A percentile compares a stretch with the other conserved stretches of the same genome.
phyloP scores from a whole-genome alignment of 768 basidiomycete genomes.

The Cyathus striatus region DNA sequence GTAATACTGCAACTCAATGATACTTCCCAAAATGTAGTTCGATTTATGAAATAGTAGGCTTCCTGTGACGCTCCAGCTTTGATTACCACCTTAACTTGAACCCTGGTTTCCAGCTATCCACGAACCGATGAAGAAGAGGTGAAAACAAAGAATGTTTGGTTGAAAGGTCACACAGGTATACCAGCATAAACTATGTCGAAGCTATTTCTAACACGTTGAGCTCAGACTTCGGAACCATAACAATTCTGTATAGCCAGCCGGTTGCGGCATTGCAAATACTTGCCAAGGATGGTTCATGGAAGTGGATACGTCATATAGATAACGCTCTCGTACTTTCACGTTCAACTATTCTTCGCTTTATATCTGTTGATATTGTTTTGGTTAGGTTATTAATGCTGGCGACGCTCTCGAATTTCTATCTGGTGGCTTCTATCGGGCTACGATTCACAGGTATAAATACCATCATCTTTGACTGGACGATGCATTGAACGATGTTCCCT shows the following conservation, averaged over 20 bases:
- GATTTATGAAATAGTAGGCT: conserved; percentile 46
- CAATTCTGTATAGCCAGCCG: conserved; percentile 45
- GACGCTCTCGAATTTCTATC: conserved; percentile 44
- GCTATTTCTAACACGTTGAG: neutral
- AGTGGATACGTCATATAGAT: conserved; percentile 41
- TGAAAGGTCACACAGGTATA: conserved; percentile 45
- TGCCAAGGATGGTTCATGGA: conserved; percentile 33
- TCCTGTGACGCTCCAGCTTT: neutral
- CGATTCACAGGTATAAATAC: conserved; percentile 31
- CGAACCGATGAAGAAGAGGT: conserved; percentile 35
- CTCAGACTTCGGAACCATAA: conserved; percentile 38
- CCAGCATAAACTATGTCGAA: neutral
- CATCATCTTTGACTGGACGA: neutral
- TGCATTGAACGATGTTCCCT: neutral
- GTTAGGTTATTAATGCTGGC: conserved; percentile 40
- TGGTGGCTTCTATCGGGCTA: conserved; percentile 43
- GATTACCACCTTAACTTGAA: neutral
- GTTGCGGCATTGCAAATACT: conserved; percentile 41
- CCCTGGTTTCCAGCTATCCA: conserved; percentile 29
- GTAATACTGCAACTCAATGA: neutral
- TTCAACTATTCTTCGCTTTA: neutral
- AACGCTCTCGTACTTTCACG: conserved; percentile 36
- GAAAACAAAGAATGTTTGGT: conserved; percentile 40
- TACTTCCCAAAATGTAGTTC: conserved; percentile 16
- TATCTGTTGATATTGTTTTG: neutral